Percentiles rank a stretch among this genome's conserved stretches.
Conservation (phyloP, 2,329 filamentous ascomycete species). For the Ceratocystiopsis brevicomis region DNA sequence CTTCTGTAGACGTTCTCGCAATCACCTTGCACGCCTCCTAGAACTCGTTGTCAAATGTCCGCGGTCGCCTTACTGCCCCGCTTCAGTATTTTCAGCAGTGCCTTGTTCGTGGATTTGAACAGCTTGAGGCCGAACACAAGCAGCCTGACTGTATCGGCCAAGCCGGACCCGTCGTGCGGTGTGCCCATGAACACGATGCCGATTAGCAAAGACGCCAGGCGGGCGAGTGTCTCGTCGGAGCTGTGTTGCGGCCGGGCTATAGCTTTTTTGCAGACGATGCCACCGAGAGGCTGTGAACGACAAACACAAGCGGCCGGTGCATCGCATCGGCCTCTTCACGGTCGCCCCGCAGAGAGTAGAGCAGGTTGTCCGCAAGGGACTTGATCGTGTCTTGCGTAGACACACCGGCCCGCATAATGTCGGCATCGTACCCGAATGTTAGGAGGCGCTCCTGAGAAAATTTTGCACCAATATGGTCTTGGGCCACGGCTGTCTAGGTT, state of each 20-base stretch:
- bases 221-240: not conserved
- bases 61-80: not conserved
- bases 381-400: not conserved
- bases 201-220: not conserved
- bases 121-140: not conserved
- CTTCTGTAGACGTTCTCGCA: not conserved
- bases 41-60: not conserved
- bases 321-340: not conserved
- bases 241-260: not conserved
- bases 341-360: not conserved
- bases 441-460: slow-evolving; percentile 9
- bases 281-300: slow-evolving; percentile 17
- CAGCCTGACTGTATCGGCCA: not conserved
- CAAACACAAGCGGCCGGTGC: slow-evolving; percentile 1
- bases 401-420: slow-evolving; percentile 2
- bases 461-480: slow-evolving; percentile 10
- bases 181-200: slow-evolving; percentile 4
- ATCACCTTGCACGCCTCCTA: not conserved
- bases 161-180: slow-evolving; percentile 1
- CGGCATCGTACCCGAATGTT: slow-evolving; percentile 13
- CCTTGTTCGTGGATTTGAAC: not conserved
- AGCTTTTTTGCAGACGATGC: slow-evolving; percentile 7
- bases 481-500: slow-evolving; percentile 13
- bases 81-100: not conserved
- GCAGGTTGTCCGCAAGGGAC: not conserved